These are phyloP conservation scores for Debaryomyces castellii DNA, from an alignment of 805 yeast genomes.

Conservation along the genomic window DNA sequence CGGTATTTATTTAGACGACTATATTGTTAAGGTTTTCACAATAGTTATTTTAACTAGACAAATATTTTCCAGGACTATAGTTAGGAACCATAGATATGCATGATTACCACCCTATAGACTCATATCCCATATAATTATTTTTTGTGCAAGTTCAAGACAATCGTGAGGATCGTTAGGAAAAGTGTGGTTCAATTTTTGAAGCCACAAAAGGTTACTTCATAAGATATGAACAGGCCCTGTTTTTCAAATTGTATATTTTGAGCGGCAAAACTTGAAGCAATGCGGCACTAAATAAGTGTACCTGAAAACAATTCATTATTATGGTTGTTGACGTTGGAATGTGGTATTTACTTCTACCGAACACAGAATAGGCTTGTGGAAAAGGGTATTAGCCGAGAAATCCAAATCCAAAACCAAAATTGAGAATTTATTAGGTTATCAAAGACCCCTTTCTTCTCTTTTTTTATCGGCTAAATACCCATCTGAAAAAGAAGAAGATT, in stretches of 20 bases:
- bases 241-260: not conserved
- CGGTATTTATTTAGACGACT: not conserved
- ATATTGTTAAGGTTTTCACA: not conserved
- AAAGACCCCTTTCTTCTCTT: too few species aligned
- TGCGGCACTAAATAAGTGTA: not conserved
- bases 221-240: not conserved
- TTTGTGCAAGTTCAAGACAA: too few species aligned
- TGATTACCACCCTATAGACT: too few species aligned
- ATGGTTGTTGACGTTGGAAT: not conserved
- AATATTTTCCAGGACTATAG: not conserved
- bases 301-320: too few species aligned
- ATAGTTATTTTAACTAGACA: too few species aligned
- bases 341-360: not conserved
- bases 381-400: not conserved
- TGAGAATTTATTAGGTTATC: too few species aligned
- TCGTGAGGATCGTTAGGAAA: not conserved
- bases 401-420: too few species aligned
- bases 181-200: not conserved
- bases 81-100: not conserved
- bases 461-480: too few species aligned
- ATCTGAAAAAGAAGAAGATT: too few species aligned
- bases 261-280: not conserved
- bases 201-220: not conserved
- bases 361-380: not conserved
- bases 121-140: not conserved